Evolutionary conservation across 2,329 filamentous ascomycete species (phyloP), one percentile per base, ranked within the genome.

Genomic region (Berkeleyomyces rouxiae): DNA sequence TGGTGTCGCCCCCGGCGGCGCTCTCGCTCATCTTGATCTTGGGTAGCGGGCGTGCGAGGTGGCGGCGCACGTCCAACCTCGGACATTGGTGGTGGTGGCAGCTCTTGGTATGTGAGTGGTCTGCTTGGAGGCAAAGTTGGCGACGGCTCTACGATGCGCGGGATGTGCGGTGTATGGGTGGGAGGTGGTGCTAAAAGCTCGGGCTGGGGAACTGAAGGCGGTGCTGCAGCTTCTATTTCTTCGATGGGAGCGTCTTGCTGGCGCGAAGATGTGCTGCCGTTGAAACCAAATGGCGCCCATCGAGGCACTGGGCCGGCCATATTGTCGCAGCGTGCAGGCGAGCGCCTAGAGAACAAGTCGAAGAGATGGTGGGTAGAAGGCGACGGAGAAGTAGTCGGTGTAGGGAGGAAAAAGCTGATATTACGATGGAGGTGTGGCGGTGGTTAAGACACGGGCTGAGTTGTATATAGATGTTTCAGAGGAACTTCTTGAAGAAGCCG

Each of bases 71-170:
- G 40, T 16, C 7, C 40, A 0, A 33, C 23, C 23, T 61, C 47
- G 6, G 31, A 23, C 33, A 60, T 67, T 33, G 75, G 71, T 42
- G 75, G 76, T 2, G 82, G 69, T 63, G 77, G 75, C 65, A 75
- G 70, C 64, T 79, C 78, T 33, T 78, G 79, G 13, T 77, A 77
- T 66, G 65, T 46, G 13, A 57, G 49, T 7, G 40, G 40, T 16
- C 60, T 61, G 10, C 23, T 49, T 53, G 60, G 44, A 5, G 57
- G 46, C 4, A 62, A 36, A 4, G 62, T 61, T 7, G 63, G 63
- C 23, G 33, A 37, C 11, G 60, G 63, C 7, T 40, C 42, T 11
- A 55, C 23, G 23, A 64, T 37, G 36, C 42, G 36, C 4, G 44
- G 42, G 39, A 23, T 51, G 31, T 16, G 36, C 23, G 59, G 39